These are phyloP conservation scores for Baorangia bicolor DNA, from an alignment of 768 basidiomycete species.

Conservation along the genomic window DNA sequence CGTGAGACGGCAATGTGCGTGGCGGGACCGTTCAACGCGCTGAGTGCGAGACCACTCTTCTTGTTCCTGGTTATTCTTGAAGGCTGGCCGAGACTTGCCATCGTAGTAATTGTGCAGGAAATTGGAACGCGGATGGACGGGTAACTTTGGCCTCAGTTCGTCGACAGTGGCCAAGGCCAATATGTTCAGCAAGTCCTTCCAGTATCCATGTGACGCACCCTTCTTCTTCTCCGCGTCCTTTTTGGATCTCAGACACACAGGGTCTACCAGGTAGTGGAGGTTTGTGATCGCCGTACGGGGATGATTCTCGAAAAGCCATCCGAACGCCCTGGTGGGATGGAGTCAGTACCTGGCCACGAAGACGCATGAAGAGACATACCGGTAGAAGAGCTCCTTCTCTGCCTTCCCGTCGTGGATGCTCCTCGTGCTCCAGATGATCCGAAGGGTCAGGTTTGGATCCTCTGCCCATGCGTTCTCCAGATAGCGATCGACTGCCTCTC, in stretches of 20 bases:
- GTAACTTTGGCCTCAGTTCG: constrained; percentile 36
- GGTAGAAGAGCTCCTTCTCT: constrained; percentile 60
- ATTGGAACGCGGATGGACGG: constrained; percentile 8
- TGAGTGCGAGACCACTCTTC: constrained; percentile 22
- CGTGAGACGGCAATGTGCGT: constrained; percentile 37
- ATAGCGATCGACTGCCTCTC: constrained; percentile 29
- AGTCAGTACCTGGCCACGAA: neutral
- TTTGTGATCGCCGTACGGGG: constrained; percentile 69
- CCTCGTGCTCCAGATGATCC: constrained; percentile 64
- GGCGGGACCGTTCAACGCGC: constrained; percentile 20
- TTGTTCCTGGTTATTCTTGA: constrained; percentile 23
- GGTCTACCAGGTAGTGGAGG: constrained; percentile 51
- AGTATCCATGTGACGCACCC: constrained; percentile 56
- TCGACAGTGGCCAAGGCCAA: constrained; percentile 56
- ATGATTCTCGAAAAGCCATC: constrained; percentile 68
- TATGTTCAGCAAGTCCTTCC: constrained; percentile 75
- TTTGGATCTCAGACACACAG: constrained; percentile 39
- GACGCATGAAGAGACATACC: constrained; percentile 28
- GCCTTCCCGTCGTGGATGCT: constrained; percentile 72
- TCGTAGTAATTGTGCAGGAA: constrained; percentile 28
- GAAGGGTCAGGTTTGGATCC: constrained; percentile 56
- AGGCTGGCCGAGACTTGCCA: constrained; percentile 27
- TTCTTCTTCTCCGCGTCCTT: neutral
- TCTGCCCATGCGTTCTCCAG: constrained; percentile 57
- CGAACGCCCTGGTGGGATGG: constrained; percentile 43